A percentile compares a stretch with the other conserved stretches of the same genome.
phyloP scores from a whole-genome alignment of 495 filamentous ascomycete genomes.

The Penicillium diatomitis region DNA sequence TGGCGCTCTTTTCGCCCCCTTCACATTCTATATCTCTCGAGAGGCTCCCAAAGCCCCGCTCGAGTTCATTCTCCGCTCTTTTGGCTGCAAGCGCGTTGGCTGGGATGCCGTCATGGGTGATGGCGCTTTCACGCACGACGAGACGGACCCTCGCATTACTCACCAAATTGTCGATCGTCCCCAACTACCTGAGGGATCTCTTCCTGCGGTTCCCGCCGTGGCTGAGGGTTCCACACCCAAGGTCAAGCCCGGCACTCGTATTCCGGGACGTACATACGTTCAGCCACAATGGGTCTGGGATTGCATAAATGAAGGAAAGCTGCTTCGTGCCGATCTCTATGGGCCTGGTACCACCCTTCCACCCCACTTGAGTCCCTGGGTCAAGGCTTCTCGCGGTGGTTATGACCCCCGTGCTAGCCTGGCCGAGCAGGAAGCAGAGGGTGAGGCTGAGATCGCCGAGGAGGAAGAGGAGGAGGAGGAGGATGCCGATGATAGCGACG shows the following conservation, averaged over 20 bases:
- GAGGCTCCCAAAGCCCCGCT: slow-evolving; percentile 86
- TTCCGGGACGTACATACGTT: slow-evolving; percentile 82
- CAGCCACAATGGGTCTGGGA: slow-evolving; percentile 99
- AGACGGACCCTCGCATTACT: slow-evolving; percentile 78
- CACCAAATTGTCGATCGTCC: slow-evolving; percentile 94
- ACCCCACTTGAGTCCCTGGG: slow-evolving; percentile 93
- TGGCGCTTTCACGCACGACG: slow-evolving; percentile 83
- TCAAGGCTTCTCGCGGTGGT: slow-evolving; percentile 69
- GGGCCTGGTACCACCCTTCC: slow-evolving; percentile 82
- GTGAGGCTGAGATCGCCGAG: slow-evolving; percentile 65
- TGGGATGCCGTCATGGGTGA: slow-evolving; percentile 88
- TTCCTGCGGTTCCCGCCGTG: slow-evolving; percentile 47
- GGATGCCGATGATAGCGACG: slow-evolving; percentile 40
- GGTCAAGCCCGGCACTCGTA: slow-evolving; percentile 48
- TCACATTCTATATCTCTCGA: slow-evolving; percentile 86
- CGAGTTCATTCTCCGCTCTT: slow-evolving; percentile 88
- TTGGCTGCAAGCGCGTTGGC: slow-evolving; percentile 91
- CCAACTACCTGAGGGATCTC: slow-evolving; percentile 54
- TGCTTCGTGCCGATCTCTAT: slow-evolving; percentile 82
- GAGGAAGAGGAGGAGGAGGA: slow-evolving; percentile 77
- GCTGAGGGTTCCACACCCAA: slow-evolving; percentile 42
- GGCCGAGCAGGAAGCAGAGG: slow-evolving; percentile 68
- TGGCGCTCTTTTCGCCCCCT: slow-evolving; percentile 68
- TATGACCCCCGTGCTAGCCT: slow-evolving; percentile 83
- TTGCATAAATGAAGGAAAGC: slow-evolving; percentile 77